A percentile compares a stretch with the other conserved stretches of the same genome.
Evolutionary conservation across 2,329 filamentous ascomycete species (phyloP).

Genomic region (Colletotrichum orbiculare): DNA sequence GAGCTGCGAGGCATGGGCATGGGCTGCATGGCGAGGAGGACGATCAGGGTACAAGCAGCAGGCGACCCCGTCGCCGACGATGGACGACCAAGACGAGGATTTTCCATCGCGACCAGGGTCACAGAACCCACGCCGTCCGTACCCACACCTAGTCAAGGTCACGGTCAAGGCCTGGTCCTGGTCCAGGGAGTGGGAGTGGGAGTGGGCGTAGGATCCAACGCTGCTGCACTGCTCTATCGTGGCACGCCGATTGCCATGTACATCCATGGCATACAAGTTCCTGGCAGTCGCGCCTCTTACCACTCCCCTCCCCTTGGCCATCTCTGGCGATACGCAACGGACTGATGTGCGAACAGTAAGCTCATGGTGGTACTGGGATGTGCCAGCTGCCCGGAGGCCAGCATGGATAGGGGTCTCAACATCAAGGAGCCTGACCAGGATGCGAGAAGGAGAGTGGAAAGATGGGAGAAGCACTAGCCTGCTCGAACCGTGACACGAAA

Average conservation of each 20-base stretch:
- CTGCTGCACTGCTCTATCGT: too few relatives aligned
- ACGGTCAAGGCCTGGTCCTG: slow-evolving; percentile 30
- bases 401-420: slow-evolving; percentile 48
- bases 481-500: slow-evolving; percentile 42
- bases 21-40: slow-evolving; percentile 47
- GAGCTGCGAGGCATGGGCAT: slow-evolving; percentile 51
- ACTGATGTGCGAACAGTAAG: slow-evolving; percentile 32
- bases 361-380: slow-evolving; percentile 34
- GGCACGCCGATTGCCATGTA: too few relatives aligned
- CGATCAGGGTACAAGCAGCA: slow-evolving; percentile 41
- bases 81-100: slow-evolving; percentile 34
- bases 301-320: slow-evolving; percentile 6
- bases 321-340: slow-evolving; percentile 34
- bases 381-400: slow-evolving; percentile 6
- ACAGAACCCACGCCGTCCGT: slow-evolving; percentile 34
- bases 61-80: slow-evolving; percentile 1
- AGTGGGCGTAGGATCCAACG: too few relatives aligned
- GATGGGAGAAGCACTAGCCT: slow-evolving; percentile 43
- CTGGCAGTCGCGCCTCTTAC: too few relatives aligned
- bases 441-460: slow-evolving; percentile 44
- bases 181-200: too few relatives aligned
- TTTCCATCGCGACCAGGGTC: slow-evolving; percentile 32
- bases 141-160: slow-evolving; percentile 23
- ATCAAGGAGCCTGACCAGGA: slow-evolving; percentile 21
- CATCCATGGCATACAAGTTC: too few relatives aligned